Evolutionary conservation across 345 rosid genomes (phyloP).

Genomic region (Brassica juncea): DNA sequence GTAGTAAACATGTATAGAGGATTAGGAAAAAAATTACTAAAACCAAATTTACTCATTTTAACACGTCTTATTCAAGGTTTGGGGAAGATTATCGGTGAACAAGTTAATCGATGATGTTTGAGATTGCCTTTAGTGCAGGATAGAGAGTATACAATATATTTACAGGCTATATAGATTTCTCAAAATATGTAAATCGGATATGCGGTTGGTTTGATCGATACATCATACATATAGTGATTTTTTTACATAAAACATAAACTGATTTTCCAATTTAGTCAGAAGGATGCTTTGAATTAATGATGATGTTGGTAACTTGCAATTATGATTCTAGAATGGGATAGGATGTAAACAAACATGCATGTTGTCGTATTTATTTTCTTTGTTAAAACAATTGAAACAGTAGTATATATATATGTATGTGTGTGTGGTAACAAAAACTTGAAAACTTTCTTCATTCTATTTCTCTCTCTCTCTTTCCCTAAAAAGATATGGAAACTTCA

Average conservation of each 20-base stretch:
- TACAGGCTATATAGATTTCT: not conserved
- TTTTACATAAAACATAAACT: not conserved
- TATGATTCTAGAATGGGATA: not conserved
- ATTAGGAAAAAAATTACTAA: not conserved
- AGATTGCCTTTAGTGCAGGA: not conserved
- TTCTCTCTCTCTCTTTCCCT: not conserved
- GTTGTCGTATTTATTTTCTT: not conserved
- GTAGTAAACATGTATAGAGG: not conserved
- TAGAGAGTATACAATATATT: not conserved
- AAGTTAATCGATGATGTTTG: conserved; percentile 1
- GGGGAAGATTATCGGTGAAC: not conserved
- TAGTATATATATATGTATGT: not conserved
- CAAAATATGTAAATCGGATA: not conserved
- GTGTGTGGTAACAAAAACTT: conserved; percentile 17
- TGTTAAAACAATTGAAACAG: not conserved
- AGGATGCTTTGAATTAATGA: not conserved
- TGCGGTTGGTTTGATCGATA: not conserved
- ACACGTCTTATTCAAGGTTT: not conserved
- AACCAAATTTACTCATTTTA: not conserved
- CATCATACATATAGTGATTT: not conserved
- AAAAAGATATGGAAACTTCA: conserved; percentile 27
- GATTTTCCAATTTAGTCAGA: not conserved
- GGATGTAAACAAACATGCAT: not conserved
- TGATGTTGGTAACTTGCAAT: conserved; percentile 10
- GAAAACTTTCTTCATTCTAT: conserved; percentile 18